Conservation (phyloP, 768 basidiomycete genomes). For the Tulasnella sp. region DNA sequence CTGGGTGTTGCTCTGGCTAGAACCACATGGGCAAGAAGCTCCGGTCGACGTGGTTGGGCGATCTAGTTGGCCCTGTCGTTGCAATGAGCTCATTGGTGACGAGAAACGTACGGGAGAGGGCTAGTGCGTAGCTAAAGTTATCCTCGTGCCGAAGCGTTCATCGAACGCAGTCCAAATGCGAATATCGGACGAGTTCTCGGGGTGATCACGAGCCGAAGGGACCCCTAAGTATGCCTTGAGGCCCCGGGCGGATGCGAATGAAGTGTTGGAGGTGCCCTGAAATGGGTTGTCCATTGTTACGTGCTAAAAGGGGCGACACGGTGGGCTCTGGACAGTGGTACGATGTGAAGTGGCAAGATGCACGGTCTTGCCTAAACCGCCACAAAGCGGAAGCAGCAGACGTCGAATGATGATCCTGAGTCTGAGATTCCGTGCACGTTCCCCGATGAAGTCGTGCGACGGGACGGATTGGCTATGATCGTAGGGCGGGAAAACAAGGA, state of each 20-base stretch:
- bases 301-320: background rate
- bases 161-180: background rate
- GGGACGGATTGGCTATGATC: background rate
- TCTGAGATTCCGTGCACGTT: background rate
- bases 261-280: background rate
- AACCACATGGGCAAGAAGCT: background rate
- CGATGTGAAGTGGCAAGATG: background rate
- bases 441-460: background rate
- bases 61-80: background rate
- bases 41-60: background rate
- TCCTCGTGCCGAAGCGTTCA: background rate
- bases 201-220: background rate
- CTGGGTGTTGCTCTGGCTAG: background rate
- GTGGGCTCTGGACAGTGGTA: background rate
- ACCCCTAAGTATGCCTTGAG: background rate
- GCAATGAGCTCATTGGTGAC: background rate
- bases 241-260: background rate
- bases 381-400: background rate
- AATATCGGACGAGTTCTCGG: background rate
- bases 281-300: background rate
- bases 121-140: background rate
- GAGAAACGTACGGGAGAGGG: background rate
- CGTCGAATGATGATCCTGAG: conserved; percentile 1
- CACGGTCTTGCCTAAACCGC: conserved; percentile 5
- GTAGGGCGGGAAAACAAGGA: background rate